Evolutionary conservation across 345 rosid species (phyloP).

Genomic region (Acer negundo): DNA sequence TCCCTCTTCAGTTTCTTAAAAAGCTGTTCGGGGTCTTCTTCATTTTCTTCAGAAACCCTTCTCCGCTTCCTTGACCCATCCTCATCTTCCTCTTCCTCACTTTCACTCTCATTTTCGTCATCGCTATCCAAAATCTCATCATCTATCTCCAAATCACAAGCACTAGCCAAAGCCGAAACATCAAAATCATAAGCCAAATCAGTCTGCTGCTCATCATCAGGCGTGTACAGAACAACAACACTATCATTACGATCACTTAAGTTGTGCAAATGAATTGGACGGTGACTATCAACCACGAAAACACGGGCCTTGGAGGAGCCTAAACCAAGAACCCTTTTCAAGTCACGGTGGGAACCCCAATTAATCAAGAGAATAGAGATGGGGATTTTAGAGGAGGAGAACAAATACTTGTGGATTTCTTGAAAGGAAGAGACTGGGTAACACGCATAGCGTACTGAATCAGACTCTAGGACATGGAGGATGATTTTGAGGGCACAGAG

Average conservation of each 20-base stretch:
- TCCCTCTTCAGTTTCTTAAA: constrained; percentile 69
- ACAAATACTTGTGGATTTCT: constrained; percentile 69
- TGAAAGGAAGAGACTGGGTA: constrained; percentile 89
- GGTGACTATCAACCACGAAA: constrained; percentile 89
- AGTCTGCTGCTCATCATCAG: constrained; percentile 82
- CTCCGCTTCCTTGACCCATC: constrained; percentile 69
- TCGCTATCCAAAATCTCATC: constrained; percentile 32
- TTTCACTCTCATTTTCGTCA: constrained; percentile 36
- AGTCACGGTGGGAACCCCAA: constrained; percentile 95
- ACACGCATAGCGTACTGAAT: constrained; percentile 88
- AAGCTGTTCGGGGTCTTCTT: constrained; percentile 42
- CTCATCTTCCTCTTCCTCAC: constrained; percentile 36
- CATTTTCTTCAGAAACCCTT: constrained; percentile 45
- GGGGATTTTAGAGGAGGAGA: constrained; percentile 48
- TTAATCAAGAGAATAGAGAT: constrained; percentile 68
- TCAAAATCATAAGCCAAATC: constrained; percentile 85
- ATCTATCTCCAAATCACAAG: constrained; percentile 30
- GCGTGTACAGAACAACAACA: constrained; percentile 79
- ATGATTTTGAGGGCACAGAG: constrained; percentile 84
- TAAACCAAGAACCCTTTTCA: constrained; percentile 52
- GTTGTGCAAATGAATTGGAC: constrained; percentile 93
- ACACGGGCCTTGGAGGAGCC: constrained; percentile 60
- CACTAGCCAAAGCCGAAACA: constrained; percentile 73
- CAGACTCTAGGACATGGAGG: constrained; percentile 83
- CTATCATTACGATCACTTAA: constrained; percentile 67